phyloP scores from a whole-genome alignment of 129 eudicot genomes.

The Calendula officinalis region DNA sequence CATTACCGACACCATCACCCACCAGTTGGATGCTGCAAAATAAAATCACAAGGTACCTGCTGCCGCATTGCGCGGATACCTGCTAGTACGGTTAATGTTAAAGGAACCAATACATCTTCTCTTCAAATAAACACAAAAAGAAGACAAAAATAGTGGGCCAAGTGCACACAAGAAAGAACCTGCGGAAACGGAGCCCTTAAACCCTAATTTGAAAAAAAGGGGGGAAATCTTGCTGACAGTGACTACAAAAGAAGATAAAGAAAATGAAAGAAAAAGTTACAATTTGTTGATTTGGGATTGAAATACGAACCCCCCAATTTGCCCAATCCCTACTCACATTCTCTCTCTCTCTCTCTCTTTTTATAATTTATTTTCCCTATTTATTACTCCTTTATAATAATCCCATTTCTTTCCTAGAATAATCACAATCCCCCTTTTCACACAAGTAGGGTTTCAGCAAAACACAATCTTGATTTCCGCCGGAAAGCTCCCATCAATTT shows the following conservation, averaged over 20 bases:
- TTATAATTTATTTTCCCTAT: neutral
- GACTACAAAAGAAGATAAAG: constrained; percentile 31
- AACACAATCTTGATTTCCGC: constrained; percentile 9
- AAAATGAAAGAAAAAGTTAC: constrained; percentile 14
- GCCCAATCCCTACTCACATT: constrained; percentile 16
- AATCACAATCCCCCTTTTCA: constrained; percentile 27
- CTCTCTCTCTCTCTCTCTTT: neutral
- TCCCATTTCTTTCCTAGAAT: constrained; percentile 1
- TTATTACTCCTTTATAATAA: neutral
- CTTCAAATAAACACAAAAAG: neutral
- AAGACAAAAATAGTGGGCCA: constrained; percentile 2
- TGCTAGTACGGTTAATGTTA: too few species aligned
- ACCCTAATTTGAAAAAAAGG: constrained; percentile 30
- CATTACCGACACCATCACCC: too few species aligned
- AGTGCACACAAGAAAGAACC: constrained; percentile 14
- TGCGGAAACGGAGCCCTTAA: constrained; percentile 21
- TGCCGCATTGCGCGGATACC: too few species aligned
- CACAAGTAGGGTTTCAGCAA: constrained; percentile 32
- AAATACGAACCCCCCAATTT: constrained; percentile 9
- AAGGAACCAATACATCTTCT: too few species aligned
- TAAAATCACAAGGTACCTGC: too few species aligned
- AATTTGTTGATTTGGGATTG: constrained; percentile 17
- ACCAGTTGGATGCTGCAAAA: too few species aligned
- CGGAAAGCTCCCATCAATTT: constrained; percentile 21
- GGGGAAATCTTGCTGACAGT: constrained; percentile 38